These are phyloP conservation scores for Penicillium steckii DNA, from an alignment of 495 filamentous ascomycete species.

Conservation along the genomic window DNA sequence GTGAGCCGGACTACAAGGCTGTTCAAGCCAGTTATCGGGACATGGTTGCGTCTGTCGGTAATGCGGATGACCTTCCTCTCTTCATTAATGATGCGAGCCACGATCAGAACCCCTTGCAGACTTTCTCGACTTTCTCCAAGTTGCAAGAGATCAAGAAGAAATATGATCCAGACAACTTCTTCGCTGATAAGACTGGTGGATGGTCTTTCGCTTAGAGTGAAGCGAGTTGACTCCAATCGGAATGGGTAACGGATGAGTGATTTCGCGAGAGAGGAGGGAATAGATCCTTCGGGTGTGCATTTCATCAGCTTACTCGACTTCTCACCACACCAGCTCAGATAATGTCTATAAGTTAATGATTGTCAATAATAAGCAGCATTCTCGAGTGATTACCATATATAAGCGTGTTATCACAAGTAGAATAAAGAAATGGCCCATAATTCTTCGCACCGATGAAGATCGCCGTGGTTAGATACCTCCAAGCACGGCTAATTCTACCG, in stretches of 20 bases:
- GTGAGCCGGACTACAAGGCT: slow-evolving; percentile 24
- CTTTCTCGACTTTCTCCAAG: slow-evolving; percentile 27
- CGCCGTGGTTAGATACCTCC: not conserved
- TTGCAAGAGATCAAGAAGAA: slow-evolving; percentile 34
- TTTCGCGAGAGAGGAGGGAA: too few species aligned
- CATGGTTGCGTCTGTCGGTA: slow-evolving; percentile 22
- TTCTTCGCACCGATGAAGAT: not conserved
- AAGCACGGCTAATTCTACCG: not conserved
- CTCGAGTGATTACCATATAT: too few species aligned
- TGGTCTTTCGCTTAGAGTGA: slow-evolving; percentile 30
- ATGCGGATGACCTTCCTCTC: slow-evolving; percentile 29
- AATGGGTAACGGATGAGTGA: not conserved
- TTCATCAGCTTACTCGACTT: not conserved
- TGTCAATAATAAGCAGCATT: too few species aligned
- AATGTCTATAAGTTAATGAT: too few species aligned
- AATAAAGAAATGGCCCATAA: not conserved
- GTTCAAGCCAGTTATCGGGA: slow-evolving; percentile 32
- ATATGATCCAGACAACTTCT: slow-evolving; percentile 39
- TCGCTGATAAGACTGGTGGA: slow-evolving; percentile 32
- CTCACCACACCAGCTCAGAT: too few species aligned
- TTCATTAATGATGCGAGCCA: slow-evolving; percentile 35
- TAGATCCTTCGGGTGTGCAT: too few species aligned
- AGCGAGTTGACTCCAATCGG: not conserved
- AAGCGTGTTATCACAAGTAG: too few species aligned
- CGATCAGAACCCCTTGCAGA: slow-evolving; percentile 31